Evolutionary conservation across 1,284 basidiomycete species (phyloP).

Genomic region (Naganishia cerealis): DNA sequence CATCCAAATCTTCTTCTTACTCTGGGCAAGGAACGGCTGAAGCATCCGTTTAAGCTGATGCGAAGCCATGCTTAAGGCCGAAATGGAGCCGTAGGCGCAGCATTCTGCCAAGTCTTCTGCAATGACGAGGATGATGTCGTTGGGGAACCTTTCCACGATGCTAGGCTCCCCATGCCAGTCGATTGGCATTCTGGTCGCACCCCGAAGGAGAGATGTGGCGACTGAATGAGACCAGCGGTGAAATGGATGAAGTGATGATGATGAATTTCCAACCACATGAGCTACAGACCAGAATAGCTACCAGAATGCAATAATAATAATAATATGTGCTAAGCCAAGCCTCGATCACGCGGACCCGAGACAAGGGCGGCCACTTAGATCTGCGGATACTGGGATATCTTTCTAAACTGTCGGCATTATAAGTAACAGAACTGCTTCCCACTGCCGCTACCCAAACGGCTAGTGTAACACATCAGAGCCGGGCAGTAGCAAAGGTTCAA

Average conservation of each 20-base stretch:
- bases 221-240: background rate
- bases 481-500: too few relatives aligned
- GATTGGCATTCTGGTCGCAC: constrained; percentile 5
- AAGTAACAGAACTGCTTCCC: too few relatives aligned
- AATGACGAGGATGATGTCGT: constrained; percentile 18
- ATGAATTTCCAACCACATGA: too few relatives aligned
- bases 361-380: constrained; percentile 1
- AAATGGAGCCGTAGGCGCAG: background rate
- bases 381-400: background rate
- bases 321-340: background rate
- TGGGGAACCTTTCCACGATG: constrained; percentile 1
- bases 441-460: too few relatives aligned
- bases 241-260: background rate
- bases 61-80: background rate
- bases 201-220: too few relatives aligned
- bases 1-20: constrained; percentile 21
- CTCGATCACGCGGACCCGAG: constrained; percentile 9
- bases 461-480: too few relatives aligned
- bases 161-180: constrained; percentile 13
- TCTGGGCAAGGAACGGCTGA: constrained; percentile 8
- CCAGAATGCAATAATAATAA: background rate
- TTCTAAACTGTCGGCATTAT: background rate
- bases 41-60: constrained; percentile 4
- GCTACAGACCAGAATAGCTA: too few relatives aligned
- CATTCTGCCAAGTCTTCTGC: constrained; percentile 3